A percentile compares a stretch with the other conserved stretches of the same genome.
These are phyloP conservation scores for Boletus insuetus DNA, from an alignment of 768 basidiomycete genomes.

Conservation along the genomic window DNA sequence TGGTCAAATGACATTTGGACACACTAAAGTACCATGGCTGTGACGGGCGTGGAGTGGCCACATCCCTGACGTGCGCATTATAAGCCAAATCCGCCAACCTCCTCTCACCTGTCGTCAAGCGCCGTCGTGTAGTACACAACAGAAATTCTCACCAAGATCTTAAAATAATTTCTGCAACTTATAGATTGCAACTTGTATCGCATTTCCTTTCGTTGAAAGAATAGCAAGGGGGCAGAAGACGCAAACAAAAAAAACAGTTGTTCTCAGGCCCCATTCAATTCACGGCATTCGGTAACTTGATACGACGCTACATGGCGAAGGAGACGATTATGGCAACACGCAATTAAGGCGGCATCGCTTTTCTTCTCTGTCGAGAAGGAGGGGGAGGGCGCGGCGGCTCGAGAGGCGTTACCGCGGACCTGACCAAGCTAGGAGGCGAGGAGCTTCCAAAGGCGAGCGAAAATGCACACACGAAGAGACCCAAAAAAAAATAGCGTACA, in stretches of 20 bases:
- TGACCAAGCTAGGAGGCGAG: not conserved
- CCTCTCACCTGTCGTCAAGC: slow-evolving; percentile 10
- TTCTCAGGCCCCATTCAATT: slow-evolving; percentile 7
- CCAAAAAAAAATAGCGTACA: not conserved
- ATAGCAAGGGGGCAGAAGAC: not conserved
- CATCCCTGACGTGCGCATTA: slow-evolving; percentile 7
- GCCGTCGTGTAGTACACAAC: not conserved
- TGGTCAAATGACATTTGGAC: slow-evolving; percentile 4
- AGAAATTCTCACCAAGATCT: slow-evolving; percentile 1
- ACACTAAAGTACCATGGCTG: not conserved
- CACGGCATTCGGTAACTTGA: slow-evolving; percentile 21
- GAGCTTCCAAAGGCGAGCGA: not conserved
- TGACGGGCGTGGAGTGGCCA: not conserved
- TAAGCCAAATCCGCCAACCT: not conserved
- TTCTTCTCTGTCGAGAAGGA: slow-evolving; percentile 1
- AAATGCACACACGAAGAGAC: not conserved
- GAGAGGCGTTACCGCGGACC: slow-evolving; percentile 19
- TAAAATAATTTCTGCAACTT: not conserved
- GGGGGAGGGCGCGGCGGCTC: not conserved
- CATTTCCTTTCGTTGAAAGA: not conserved
- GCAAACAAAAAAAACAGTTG: not conserved
- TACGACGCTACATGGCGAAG: slow-evolving; percentile 3
- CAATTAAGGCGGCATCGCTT: slow-evolving; percentile 28
- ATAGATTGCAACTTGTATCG: not conserved
- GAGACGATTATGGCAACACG: slow-evolving; percentile 18